Evolutionary conservation across 129 eudicot species (phyloP), one percentile per base, ranked within the genome.

Genomic region (Flaveria brownii): DNA sequence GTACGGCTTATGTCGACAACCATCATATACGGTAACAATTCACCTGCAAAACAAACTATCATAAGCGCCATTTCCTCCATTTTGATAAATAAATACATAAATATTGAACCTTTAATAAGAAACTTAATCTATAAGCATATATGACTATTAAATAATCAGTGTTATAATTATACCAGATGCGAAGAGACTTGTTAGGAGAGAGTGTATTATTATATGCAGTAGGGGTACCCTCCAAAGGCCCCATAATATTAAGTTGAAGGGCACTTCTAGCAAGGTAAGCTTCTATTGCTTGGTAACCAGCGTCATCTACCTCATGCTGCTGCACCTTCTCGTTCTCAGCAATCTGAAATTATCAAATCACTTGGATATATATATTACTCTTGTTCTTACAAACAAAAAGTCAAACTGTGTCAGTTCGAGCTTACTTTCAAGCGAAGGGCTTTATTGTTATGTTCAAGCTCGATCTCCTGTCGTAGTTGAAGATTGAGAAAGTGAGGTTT

Each of bases 351-450:
- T 2, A 51, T 39, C 1, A 23, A 55, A 76, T 25, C n/a, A 65
- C 13, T 15, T 39, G 54, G 5, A 11, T 28, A 28, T 28, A 11
- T 28, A 28, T 28, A 28, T 47, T 11, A 12, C 52, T 47, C 1
- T 46, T 30, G 36, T 45, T 45, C 49, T 45, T 45, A 45, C 13
- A 10, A 10, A 30, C 0, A 30, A 30, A 28, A 0, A 47, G 13
- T 47, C 52, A 47, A 47, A 2, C 0, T 13, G 2, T 10, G 47
- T 13, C n/a, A 1, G 54, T 49, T 13, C 2, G 16, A 49, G 14
- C 9, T n/a, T 88, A 89, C 96, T 89, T 85, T 84, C 1, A 84
- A 84, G 55, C 96, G 82, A 56, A 89, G 91, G 83, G 71, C 72
- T 12, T 84, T 80, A 68, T 89, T 89, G 76, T 84, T 82, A 39